Conservation (phyloP, 2,329 filamentous ascomycete species). For the Exophiala sp. region DNA sequence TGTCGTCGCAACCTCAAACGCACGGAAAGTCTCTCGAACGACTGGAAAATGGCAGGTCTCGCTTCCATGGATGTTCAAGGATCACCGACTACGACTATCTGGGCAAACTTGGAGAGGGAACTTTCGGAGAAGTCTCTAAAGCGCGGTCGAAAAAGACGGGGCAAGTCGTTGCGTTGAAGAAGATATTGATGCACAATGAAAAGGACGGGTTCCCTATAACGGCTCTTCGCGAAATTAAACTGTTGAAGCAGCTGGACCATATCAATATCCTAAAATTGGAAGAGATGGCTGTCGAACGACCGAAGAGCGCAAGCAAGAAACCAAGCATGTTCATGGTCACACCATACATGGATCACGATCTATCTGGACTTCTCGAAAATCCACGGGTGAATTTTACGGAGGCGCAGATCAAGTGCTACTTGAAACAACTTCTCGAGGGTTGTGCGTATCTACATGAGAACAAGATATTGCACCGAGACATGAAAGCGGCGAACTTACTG, state of each 20-base stretch:
- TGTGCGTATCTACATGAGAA: slow-evolving; percentile 85
- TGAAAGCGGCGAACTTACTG: slow-evolving; percentile 96
- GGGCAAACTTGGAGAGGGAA: slow-evolving; percentile 76
- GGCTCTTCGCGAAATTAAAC: slow-evolving; percentile 92
- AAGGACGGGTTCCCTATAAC: slow-evolving; percentile 99
- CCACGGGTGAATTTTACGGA: slow-evolving; percentile 82
- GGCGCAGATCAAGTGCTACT: slow-evolving; percentile 95
- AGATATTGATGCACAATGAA: slow-evolving; percentile 99
- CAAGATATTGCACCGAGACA: slow-evolving; percentile 89
- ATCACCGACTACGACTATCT: slow-evolving; percentile 38
- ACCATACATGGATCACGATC: slow-evolving; percentile 97
- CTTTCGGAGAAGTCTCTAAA: slow-evolving; percentile 92
- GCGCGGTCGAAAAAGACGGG: slow-evolving; percentile 73
- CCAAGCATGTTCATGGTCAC: slow-evolving; percentile 97
- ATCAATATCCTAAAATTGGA: slow-evolving; percentile 80
- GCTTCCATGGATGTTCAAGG: slow-evolving; percentile 76
- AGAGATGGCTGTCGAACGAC: slow-evolving; percentile 91
- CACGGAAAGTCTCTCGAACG: slow-evolving; percentile 41
- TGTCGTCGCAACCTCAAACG: slow-evolving; percentile 9
- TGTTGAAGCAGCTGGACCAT: slow-evolving; percentile 92
- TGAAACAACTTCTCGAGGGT: slow-evolving; percentile 87
- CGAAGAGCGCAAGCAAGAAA: slow-evolving; percentile 71
- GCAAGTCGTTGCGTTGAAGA: slow-evolving; percentile 82
- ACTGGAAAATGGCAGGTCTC: slow-evolving; percentile 47
- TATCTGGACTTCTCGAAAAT: slow-evolving; percentile 95